phyloP scores from a whole-genome alignment of 2,329 filamentous ascomycete species.

The Dactylonectria macrodidyma region DNA sequence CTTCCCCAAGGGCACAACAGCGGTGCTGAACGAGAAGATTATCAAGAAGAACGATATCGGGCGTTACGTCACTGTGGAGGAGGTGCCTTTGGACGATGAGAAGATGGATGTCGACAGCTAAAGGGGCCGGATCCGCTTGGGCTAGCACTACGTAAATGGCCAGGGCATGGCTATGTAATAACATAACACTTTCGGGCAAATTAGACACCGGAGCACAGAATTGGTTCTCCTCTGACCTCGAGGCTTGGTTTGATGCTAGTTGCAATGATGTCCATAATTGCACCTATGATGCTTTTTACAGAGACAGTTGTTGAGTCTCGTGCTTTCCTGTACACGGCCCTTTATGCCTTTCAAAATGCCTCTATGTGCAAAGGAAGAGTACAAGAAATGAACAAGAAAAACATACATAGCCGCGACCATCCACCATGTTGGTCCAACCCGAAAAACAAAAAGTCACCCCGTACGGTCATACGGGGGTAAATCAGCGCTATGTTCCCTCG shows the following conservation, averaged over 20 bases:
- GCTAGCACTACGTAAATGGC: slow-evolving; percentile 25
- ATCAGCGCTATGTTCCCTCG: slow-evolving; percentile 39
- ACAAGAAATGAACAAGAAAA: slow-evolving; percentile 39
- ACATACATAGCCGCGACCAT: slow-evolving; percentile 15
- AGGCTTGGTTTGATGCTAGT: slow-evolving; percentile 23
- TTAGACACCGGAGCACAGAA: slow-evolving; percentile 39
- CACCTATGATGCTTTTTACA: slow-evolving; percentile 10
- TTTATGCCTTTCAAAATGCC: slow-evolving; percentile 19
- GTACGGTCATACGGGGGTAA: slow-evolving; percentile 20
- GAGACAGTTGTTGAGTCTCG: slow-evolving; percentile 11
- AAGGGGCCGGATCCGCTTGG: slow-evolving; percentile 27
- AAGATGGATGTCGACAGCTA: slow-evolving; percentile 79
- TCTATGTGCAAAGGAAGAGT: slow-evolving; percentile 32
- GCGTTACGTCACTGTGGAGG: slow-evolving; percentile 93
- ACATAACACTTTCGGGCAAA: slow-evolving; percentile 38
- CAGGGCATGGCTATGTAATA: slow-evolving; percentile 46
- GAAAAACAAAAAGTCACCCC: slow-evolving; percentile 28
- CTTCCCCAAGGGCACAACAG: slow-evolving; percentile 93
- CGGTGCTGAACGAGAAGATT: slow-evolving; percentile 94
- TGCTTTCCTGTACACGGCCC: slow-evolving; percentile 16
- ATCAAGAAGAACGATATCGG: slow-evolving; percentile 94
- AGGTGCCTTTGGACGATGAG: slow-evolving; percentile 80
- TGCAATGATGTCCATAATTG: slow-evolving; percentile 10
- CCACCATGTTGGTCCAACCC: slow-evolving; percentile 21
- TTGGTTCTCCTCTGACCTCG: slow-evolving; percentile 26